Percentiles rank a stretch among this genome's conserved stretches.
Evolutionary conservation across 2,329 filamentous ascomycete genomes (phyloP).

Genomic region (Ambrosiella beaveri): DNA sequence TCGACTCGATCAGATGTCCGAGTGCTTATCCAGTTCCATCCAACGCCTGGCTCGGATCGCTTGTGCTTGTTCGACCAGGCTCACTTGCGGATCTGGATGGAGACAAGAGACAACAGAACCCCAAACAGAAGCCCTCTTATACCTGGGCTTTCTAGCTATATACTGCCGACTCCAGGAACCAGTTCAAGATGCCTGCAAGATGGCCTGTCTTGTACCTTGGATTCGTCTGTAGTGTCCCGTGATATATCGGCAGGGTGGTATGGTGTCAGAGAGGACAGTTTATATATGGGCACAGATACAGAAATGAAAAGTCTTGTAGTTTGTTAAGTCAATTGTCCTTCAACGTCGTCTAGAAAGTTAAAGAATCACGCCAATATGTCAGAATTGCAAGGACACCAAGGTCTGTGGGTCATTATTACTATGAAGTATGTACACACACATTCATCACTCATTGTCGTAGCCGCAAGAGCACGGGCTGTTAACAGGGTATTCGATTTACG

Average conservation of each 20-base stretch:
- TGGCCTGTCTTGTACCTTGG: background rate
- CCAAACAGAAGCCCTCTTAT: background rate
- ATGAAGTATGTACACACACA: background rate
- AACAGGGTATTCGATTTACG: background rate
- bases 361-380: background rate
- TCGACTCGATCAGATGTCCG: slow-evolving; percentile 1
- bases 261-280: background rate
- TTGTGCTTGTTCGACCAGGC: background rate
- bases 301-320: too few species aligned
- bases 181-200: background rate
- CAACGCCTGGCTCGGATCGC: slow-evolving; percentile 3
- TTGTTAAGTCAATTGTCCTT: too few species aligned
- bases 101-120: slow-evolving; percentile 3
- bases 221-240: background rate
- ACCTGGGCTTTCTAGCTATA: background rate
- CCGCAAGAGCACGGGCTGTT: background rate
- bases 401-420: background rate
- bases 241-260: background rate
- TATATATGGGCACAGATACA: too few species aligned
- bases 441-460: background rate
- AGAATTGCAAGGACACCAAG: background rate
- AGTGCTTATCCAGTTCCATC: background rate
- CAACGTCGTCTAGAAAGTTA: background rate
- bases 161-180: background rate
- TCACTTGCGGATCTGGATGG: background rate